A percentile compares a stretch with the other conserved stretches of the same genome.
These are phyloP conservation scores for Entomortierella beljakovae DNA, from an alignment of 192 early-diverging fungal genomes.

Conservation along the genomic window DNA sequence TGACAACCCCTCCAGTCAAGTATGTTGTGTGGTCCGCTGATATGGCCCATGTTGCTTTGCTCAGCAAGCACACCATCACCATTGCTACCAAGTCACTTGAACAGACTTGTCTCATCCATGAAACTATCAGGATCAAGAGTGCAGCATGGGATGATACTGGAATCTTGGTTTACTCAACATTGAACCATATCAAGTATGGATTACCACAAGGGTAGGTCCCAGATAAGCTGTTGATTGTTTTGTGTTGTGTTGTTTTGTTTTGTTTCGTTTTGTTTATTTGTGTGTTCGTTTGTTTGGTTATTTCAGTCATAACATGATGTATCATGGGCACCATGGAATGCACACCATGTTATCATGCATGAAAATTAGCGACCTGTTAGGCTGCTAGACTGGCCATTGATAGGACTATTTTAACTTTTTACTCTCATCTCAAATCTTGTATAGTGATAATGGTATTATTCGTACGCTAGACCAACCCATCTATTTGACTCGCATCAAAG, in stretches of 20 bases:
- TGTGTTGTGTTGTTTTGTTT: no score
- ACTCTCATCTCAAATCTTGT: neutral
- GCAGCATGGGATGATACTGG: conserved; percentile 95
- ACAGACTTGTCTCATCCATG: conserved; percentile 91
- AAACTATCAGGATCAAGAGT: conserved; percentile 98
- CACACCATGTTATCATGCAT: no score
- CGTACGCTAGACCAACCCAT: conserved; percentile 96
- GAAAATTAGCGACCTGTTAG: no score
- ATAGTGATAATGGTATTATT: conserved; percentile 95
- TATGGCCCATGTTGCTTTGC: conserved; percentile 86
- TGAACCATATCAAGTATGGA: conserved; percentile 99
- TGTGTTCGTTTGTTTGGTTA: no score
- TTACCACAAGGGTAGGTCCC: conserved; percentile 90
- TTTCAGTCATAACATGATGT: no score
- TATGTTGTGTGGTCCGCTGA: conserved; percentile 96
- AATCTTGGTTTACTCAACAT: conserved; percentile 94
- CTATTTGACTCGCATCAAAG: conserved; percentile 89
- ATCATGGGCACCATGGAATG: no score
- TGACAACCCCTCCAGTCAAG: conserved; percentile 87
- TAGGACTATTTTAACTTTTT: neutral
- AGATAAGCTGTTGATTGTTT: no score
- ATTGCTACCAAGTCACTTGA: conserved; percentile 90
- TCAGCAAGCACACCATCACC: conserved; percentile 97
- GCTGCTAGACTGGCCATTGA: no score
- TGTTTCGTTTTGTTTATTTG: no score